Base-by-base conservation (phyloP, 2,329 filamentous ascomycete genomes). In the Claviceps pazoutovae region DNA sequence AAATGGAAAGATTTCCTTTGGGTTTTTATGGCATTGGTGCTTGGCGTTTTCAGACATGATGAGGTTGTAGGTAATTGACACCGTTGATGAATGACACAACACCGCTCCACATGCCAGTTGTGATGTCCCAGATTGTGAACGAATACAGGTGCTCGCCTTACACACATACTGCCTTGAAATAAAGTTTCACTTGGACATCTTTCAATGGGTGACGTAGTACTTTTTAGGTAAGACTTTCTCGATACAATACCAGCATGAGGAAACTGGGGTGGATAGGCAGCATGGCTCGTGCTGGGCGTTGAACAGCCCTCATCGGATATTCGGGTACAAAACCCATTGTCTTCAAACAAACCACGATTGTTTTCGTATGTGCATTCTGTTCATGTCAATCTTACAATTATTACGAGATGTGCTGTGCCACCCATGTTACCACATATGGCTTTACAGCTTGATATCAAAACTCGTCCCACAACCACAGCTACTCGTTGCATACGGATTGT, bases 391-490 rank as follows among this genome's bases (percentile, higher is more conserved):
- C 30, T 11, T 4, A 34, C 9, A 11, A 34, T 44, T 13, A 21
- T 42, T 13, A 13, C 8, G 5, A 26, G 9, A 7, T 4, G n/a
- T 14, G 4, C 2, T 8, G n/a, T 19, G 19, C 41, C 6, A 17
- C 6, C 14, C 13, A 30, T 23, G 5, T 4, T 9, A 41, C 16
- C 17, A 11, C 26, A 26, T 48, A 42, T 8, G 17, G 30, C 26
- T 8, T 57, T 70, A 83, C 65, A 78, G 69, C 64, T 90, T 88
- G 58, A 97, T 88, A 70, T 97, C 93, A 68, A 98, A 98, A 65
- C 91, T 97, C 16, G 91, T 96, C 7, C 93, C 93, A 68, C 93
- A 98, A 1, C 93, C 93, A 71, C 93, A 98, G 66, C 87, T 95
- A 68, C 90, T 97, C 53, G 86, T 88, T 4, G 93, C 93, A 42